These are phyloP conservation scores for Neurospora sp. DNA, from an alignment of 495 filamentous ascomycete species.

Conservation along the genomic window DNA sequence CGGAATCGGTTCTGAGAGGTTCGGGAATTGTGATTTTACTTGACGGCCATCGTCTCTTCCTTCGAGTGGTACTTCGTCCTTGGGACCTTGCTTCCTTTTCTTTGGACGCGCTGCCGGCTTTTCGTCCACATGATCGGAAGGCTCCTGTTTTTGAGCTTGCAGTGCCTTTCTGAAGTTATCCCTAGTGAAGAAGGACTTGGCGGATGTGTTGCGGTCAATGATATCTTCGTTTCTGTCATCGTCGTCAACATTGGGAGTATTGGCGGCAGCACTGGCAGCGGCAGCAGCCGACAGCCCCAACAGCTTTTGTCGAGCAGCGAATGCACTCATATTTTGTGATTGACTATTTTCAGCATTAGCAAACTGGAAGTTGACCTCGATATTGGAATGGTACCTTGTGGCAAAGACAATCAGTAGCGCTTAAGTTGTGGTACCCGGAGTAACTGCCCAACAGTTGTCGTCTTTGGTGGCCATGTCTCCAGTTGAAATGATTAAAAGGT, in stretches of 20 bases:
- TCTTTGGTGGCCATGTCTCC: not conserved
- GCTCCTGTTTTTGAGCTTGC: not conserved
- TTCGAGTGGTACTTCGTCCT: conserved; percentile 30
- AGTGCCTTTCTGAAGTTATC: not conserved
- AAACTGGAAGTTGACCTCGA: not conserved
- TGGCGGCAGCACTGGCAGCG: not conserved
- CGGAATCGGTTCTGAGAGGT: not conserved
- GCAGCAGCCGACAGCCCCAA: conserved; percentile 7
- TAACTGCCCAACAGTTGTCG: not conserved
- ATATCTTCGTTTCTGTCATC: not conserved
- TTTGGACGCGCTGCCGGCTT: not conserved
- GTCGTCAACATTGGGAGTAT: not conserved
- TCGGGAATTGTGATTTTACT: not conserved
- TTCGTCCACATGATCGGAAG: not conserved
- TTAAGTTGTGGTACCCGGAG: not conserved
- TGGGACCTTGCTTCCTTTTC: not conserved
- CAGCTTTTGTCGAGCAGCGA: conserved; percentile 38
- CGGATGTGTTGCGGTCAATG: not conserved
- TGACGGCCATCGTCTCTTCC: not conserved
- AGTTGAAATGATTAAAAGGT: not conserved
- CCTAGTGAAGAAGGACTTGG: not conserved
- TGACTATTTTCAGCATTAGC: not conserved
- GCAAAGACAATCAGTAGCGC: not conserved
- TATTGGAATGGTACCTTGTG: not conserved
- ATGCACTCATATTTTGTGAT: conserved; percentile 37